phyloP scores from a whole-genome alignment of 2,329 filamentous ascomycete genomes.

The Reticulascus tulasneorum region DNA sequence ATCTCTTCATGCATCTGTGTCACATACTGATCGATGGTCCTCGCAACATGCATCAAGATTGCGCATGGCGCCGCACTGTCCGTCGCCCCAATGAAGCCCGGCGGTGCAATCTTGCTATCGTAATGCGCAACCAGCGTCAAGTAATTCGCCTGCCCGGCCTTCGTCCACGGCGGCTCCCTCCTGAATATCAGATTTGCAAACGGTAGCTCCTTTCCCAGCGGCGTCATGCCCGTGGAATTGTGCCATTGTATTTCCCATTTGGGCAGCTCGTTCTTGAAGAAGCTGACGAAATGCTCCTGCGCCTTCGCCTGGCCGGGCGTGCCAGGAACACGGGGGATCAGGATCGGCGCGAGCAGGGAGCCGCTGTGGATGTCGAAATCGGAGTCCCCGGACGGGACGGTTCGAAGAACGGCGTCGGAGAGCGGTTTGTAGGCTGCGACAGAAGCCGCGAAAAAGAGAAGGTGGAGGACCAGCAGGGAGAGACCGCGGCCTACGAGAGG shows the following conservation, averaged over 20 bases:
- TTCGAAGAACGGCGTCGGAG: constrained; percentile 61
- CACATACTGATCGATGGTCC: constrained; percentile 66
- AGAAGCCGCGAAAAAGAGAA: constrained; percentile 21
- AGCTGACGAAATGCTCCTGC: constrained; percentile 68
- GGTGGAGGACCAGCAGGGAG: constrained; percentile 9
- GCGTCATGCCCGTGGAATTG: constrained; percentile 70
- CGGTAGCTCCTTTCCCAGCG: constrained; percentile 58
- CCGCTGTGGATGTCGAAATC: constrained; percentile 68
- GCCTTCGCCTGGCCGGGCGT: constrained; percentile 64
- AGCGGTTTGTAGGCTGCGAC: constrained; percentile 37
- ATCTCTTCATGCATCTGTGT: constrained; percentile 71
- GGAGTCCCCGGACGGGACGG: constrained; percentile 57
- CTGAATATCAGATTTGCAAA: constrained; percentile 76
- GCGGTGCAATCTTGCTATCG: constrained; percentile 68
- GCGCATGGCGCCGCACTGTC: constrained; percentile 83
- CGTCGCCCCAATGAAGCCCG: constrained; percentile 78
- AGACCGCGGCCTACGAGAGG: constrained; percentile 7
- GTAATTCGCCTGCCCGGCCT: constrained; percentile 64
- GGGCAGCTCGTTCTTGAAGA: constrained; percentile 64
- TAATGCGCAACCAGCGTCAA: constrained; percentile 82
- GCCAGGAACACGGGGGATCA: constrained; percentile 71
- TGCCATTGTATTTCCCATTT: constrained; percentile 69
- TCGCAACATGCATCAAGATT: constrained; percentile 74
- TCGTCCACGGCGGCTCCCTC: constrained; percentile 73
- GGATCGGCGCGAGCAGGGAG: constrained; percentile 68